Conservation (phyloP, 73 alveolate species). For the Paramecium bursaria region DNA sequence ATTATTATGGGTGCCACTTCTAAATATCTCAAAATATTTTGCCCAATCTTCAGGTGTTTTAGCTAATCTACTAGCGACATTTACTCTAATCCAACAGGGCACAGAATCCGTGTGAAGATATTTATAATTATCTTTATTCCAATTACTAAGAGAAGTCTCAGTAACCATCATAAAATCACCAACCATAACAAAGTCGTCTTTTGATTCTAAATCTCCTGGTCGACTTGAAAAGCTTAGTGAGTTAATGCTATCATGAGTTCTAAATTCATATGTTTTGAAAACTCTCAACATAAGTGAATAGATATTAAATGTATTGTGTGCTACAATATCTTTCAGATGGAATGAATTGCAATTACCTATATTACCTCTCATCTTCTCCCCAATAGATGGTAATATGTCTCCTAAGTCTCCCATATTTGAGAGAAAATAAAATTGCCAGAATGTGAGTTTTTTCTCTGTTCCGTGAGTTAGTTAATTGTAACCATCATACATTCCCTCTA, state of each 20-base stretch:
- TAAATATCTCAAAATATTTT: neutral
- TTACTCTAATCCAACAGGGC: conserved; percentile 69
- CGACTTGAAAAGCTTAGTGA: conserved; percentile 53
- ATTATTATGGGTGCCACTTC: conserved; percentile 70
- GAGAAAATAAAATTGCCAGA: conserved; percentile 54
- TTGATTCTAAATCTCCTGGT: conserved; percentile 64
- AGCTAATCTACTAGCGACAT: conserved; percentile 65
- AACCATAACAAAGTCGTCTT: conserved; percentile 59
- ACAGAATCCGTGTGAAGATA: conserved; percentile 57
- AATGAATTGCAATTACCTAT: conserved; percentile 27
- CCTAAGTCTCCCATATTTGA: conserved; percentile 67
- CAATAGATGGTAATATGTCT: conserved; percentile 32
- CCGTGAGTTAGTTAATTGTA: neutral
- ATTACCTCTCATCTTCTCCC: neutral
- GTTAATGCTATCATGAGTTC: conserved; percentile 13
- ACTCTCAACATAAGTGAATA: conserved; percentile 53
- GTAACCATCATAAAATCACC: conserved; percentile 46
- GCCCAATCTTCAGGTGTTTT: conserved; percentile 44
- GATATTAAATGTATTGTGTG: conserved; percentile 60
- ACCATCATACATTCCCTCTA: conserved; percentile 65
- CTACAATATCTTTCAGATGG: conserved; percentile 23
- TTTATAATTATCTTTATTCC: conserved; percentile 29
- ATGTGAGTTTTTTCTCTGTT: conserved; percentile 29
- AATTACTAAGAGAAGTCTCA: conserved; percentile 59
- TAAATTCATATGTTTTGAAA: conserved; percentile 51